phyloP scores from a whole-genome alignment of 257 asterid species.

The Oldenlandia corymbosa region DNA sequence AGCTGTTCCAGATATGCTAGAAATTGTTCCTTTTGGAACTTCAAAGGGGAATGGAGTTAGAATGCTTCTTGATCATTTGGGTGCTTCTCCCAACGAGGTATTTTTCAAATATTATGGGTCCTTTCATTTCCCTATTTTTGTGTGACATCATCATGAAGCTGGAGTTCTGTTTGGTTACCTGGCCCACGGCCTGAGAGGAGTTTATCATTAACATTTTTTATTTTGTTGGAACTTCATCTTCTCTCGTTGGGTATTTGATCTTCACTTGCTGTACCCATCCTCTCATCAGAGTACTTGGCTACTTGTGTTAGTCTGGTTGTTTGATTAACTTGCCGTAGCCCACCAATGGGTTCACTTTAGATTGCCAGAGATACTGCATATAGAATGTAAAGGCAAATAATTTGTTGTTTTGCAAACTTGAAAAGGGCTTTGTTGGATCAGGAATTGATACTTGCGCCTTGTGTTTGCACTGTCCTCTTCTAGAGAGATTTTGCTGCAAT shows the following conservation, averaged over 20 bases:
- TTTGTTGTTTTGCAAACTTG: neutral
- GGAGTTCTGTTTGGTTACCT: neutral
- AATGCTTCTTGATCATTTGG: slow-evolving; percentile 85
- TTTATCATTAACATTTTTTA: neutral
- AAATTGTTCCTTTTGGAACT: slow-evolving; percentile 84
- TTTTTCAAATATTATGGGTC: no score
- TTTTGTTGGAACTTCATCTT: no score
- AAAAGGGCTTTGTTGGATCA: neutral
- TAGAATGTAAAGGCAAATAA: no score
- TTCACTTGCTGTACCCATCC: no score
- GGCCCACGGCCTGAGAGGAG: neutral
- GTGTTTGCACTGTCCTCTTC: neutral
- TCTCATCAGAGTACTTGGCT: slow-evolving; percentile 1
- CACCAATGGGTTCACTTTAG: no score
- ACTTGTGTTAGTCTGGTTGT: neutral
- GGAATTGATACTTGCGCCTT: neutral
- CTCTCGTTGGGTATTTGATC: neutral
- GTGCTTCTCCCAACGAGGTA: slow-evolving; percentile 86
- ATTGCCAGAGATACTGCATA: no score
- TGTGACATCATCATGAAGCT: neutral
- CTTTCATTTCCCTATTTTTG: neutral
- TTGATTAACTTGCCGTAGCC: neutral
- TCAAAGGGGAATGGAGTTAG: slow-evolving; percentile 87
- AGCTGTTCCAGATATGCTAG: slow-evolving; percentile 92
- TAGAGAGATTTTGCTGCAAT: neutral